phyloP scores from a whole-genome alignment of 2,329 filamentous ascomycete genomes.

The Podosphaera fusca region DNA sequence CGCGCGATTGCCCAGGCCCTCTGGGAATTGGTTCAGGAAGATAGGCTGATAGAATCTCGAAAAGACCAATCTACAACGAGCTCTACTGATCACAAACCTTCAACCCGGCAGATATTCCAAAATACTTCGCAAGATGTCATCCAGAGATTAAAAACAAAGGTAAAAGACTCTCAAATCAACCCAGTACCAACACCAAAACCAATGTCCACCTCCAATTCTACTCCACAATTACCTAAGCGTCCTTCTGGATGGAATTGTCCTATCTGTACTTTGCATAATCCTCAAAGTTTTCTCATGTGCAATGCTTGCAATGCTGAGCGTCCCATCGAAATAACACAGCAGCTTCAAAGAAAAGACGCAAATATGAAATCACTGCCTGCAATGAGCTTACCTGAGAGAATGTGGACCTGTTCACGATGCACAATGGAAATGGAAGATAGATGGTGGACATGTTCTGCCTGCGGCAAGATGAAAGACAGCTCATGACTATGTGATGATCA shows the following conservation, averaged over 20 bases:
- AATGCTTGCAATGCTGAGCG: constrained; percentile 30
- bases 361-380: constrained; percentile 2
- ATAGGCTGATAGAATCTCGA: constrained; percentile 20
- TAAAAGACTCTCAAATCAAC: not conserved
- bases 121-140: constrained; percentile 9
- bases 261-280: constrained; percentile 34
- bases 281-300: constrained; percentile 26
- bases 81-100: constrained; percentile 11
- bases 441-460: constrained; percentile 34
- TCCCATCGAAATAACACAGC: constrained; percentile 13
- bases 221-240: constrained; percentile 2
- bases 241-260: constrained; percentile 30
- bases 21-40: constrained; percentile 70
- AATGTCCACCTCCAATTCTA: constrained; percentile 1
- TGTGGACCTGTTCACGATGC: constrained; percentile 30
- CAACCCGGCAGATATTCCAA: constrained; percentile 10
- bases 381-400: constrained; percentile 5
- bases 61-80: constrained; percentile 13
- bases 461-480: constrained; percentile 29
- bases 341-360: constrained; percentile 6
- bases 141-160: constrained; percentile 7
- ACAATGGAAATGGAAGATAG: constrained; percentile 26
- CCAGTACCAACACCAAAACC: constrained; percentile 1
- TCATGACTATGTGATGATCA: constrained; percentile 14
- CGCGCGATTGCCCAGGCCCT: constrained; percentile 65